Percentiles rank a stretch among this genome's conserved stretches.
Conservation (phyloP, 2,329 filamentous ascomycete genomes). For the Dactylellina haptotyla region DNA sequence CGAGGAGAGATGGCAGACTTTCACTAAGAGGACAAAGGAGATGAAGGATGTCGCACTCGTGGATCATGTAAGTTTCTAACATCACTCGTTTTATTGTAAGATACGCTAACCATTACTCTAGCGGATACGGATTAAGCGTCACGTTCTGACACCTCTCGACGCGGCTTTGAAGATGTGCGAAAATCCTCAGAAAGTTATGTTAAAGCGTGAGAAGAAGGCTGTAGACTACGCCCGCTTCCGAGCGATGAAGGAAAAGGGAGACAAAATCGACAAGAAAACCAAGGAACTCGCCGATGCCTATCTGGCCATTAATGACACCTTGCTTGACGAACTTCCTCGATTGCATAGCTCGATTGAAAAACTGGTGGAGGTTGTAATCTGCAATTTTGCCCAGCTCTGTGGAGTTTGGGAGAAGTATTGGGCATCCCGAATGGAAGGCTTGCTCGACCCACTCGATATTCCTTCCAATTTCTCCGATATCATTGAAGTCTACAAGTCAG, state of each 20-base stretch:
- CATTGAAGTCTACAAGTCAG: slow-evolving; percentile 78
- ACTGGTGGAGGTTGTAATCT: slow-evolving; percentile 82
- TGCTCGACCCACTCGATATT: slow-evolving; percentile 73
- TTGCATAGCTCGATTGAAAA: slow-evolving; percentile 83
- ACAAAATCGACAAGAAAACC: slow-evolving; percentile 87
- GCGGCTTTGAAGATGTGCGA: slow-evolving; percentile 81
- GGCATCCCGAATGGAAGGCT: slow-evolving; percentile 80
- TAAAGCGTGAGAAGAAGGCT: slow-evolving; percentile 92
- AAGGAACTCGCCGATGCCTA: slow-evolving; percentile 88
- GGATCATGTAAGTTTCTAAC: slow-evolving; percentile 74
- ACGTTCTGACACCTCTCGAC: slow-evolving; percentile 85
- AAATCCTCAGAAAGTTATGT: slow-evolving; percentile 87
- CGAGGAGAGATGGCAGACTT: slow-evolving; percentile 93
- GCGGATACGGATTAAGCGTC: slow-evolving; percentile 73
- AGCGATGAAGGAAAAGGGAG: slow-evolving; percentile 76
- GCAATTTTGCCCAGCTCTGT: slow-evolving; percentile 86
- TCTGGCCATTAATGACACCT: slow-evolving; percentile 86
- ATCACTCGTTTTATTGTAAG: not conserved
- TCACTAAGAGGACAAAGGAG: slow-evolving; percentile 86
- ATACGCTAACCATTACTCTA: slow-evolving; percentile 54
- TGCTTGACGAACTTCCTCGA: slow-evolving; percentile 90
- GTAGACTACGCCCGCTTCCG: slow-evolving; percentile 86
- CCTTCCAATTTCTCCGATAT: slow-evolving; percentile 78
- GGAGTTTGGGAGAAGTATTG: slow-evolving; percentile 83
- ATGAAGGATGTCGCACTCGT: slow-evolving; percentile 83